Evolutionary conservation across 805 yeast genomes (phyloP), one percentile per base, ranked within the genome.

Genomic region (Zygosaccharomyces rouxii): DNA sequence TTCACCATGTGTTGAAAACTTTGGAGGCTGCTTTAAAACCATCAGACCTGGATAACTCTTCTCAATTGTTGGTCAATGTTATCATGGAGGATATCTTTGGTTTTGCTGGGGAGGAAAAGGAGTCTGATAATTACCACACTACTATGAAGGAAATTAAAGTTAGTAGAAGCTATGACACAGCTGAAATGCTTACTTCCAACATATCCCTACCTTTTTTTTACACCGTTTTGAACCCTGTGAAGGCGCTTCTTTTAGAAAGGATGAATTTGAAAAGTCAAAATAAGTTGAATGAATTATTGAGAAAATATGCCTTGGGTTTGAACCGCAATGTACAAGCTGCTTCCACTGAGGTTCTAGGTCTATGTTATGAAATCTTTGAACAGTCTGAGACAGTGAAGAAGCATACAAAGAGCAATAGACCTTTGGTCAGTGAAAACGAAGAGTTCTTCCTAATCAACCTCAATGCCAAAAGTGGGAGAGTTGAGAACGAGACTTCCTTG

Each of bases 31-130:
- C 31, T 0, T 66, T 87, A 38, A 50, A 60, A 0, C 85, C 79
- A 54, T 95, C 96, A 6, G 95, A 87, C 50, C 69, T 92, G 38
- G 94, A 89, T 64, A 83, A 79, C 11, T 74, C 80, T 9, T 78
- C 84, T 3, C 70, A 70, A 2, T 57, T 84, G 47, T 69, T 90
- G 10, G 82, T 84, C 55, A 81, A 79, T 19, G 72, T 89, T 13
- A 74, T 90, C 19, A 92, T 92, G 96, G 96, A 89, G 60, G 97
- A 92, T 60, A 77, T 82, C 3, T 90, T 94, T 66, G 99, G 99
- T 21, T 78, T 84, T 7, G 86, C 96, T 3, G 95, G 96, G 30
- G 85, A 84, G 61, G 98, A 94, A 60, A 92, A 94, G 63, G 98
- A 94, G 55, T 90, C 94, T 4, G 97, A 89, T 52, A 96, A 89